Evolutionary conservation across 129 eudicot species (phyloP), one percentile per base, ranked within the genome.

Genomic region (Chrysanthemum makinoi): DNA sequence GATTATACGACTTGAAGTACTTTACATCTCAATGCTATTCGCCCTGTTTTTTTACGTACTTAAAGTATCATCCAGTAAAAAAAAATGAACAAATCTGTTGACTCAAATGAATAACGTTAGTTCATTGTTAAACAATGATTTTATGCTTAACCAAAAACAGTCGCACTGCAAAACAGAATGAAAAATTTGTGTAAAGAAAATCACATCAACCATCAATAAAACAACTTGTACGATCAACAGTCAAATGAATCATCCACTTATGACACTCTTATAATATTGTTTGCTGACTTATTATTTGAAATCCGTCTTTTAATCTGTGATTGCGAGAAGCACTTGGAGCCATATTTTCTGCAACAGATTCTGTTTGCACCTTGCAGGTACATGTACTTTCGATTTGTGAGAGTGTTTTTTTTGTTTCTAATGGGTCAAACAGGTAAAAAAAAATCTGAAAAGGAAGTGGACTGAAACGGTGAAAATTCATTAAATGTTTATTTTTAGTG

Each of bases 301-400:
- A 22, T 22, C 24, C 24, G 24, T 22, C 24, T 22, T 22, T 22
- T 22, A 0, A 22, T 22, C 24, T 43, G 14, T 65, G 33, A 55
- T 57, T 10, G 39, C 8, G 65, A 22, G 75, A 80, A 92, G 98
- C 96, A 62, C 85, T 92, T 74, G 98, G 98, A 80, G 98, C 96
- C 62, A 89, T 92, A 63, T 89, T 92, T 75, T 87, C 98, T 39
- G 98, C 98, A 47, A 89, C 98, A 35, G 98, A 92, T 80, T 87
- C 96, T 70, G 98, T 92, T 53, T 89, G 91, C 85, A 85, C 91
- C 22, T 82, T 89, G 77, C 98, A 92, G 98, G 98, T 92, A 77
- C 48, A 35, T 54, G 46, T 22, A 52, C 73, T 69, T 60, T 24
- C 5, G 16, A 75, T 44, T 46, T 67, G 10, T 6, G 46, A 52